phyloP scores from a whole-genome alignment of 148 eudicot species.

The Cornus florida region DNA sequence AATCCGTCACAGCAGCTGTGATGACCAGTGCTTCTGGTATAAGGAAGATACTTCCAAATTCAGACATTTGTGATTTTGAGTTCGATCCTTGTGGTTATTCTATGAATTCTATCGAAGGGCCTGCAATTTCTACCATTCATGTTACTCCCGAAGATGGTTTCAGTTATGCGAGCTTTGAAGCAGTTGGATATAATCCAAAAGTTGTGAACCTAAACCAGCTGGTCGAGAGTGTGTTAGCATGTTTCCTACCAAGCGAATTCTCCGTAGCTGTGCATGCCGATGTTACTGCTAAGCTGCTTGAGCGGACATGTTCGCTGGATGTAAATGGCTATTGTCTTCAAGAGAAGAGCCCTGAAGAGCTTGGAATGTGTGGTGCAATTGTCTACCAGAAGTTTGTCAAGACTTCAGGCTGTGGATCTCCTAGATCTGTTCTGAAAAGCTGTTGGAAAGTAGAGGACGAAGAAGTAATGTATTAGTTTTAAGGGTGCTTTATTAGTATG shows the following conservation, averaged over 20 bases:
- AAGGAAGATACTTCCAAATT: conserved; percentile 35
- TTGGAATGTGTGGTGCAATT: conserved; percentile 30
- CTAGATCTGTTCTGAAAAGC: conserved; percentile 14
- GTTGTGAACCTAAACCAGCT: conserved; percentile 21
- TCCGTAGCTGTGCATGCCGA: conserved; percentile 41
- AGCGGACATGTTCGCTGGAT: conserved; percentile 9
- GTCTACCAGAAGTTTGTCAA: conserved; percentile 32
- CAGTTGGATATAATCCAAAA: conserved; percentile 33
- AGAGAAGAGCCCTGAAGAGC: conserved; percentile 31
- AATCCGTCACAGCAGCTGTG: conserved; percentile 28
- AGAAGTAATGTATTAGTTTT: conserved; percentile 4
- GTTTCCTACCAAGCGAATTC: conserved; percentile 40
- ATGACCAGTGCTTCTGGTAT: conserved; percentile 41
- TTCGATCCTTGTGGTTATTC: conserved; percentile 57
- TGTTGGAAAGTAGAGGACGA: conserved; percentile 28
- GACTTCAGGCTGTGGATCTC: conserved; percentile 19
- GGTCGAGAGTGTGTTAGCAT: conserved; percentile 32
- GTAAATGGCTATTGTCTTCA: conserved; percentile 28
- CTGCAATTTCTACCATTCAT: conserved; percentile 46
- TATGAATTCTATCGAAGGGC: conserved; percentile 44
- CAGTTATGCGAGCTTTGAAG: conserved; percentile 47
- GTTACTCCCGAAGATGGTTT: conserved; percentile 53
- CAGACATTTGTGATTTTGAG: conserved; percentile 47
- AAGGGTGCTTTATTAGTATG: neutral
- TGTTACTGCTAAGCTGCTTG: conserved; percentile 14